Base-by-base conservation (phyloP, 371 early-diverging fungal species). In the Lichtheimia hyalospora region DNA sequence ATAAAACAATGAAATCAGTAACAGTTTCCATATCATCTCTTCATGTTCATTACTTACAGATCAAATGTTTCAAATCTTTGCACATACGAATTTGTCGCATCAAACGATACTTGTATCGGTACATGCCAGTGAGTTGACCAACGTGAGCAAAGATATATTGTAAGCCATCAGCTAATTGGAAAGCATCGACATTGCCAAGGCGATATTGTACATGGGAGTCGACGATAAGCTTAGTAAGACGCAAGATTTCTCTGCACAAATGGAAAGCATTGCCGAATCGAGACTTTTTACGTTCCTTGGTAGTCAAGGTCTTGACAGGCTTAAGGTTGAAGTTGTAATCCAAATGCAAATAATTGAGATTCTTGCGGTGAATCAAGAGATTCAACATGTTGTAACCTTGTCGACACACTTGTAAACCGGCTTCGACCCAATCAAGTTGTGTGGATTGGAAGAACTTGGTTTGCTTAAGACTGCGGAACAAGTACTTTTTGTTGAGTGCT, bases 71-170 rank as follows among this genome's bases (percentile, higher is more conserved):
- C 76, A 97, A 78, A 81, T 97, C 97, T 78, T 95, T 96, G 79
- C 92, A 84, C 83, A 95, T 93, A 64, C 96, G 92, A 57, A 99
- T 96, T 73, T 99, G 99, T 66, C 94, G 74, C 98, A 99, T 99
- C 54, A 97, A 77, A 53, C 92, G 84, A 79, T 99, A 99, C 85
- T 99, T 99, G 89, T 99, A 99, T 64, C 99, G 91, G 80, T 99
- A 99, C 93, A 99, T 99, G 61, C 99, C 99, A 12, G 99, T 99
- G 56, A 97, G 77, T 74, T 96, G 98, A 46, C 99, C 99, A n/a
- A 99, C 97, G 73, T 98, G 98, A 5, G 96, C 92, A 82, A 99
- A 98, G 50, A 95, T 93, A 66, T 99, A 96, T 69, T 99, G 98
- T 54, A 99, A 79, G 60, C 96, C 96, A 73, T 97, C 95, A 12